Evolutionary conservation across 2,329 filamentous ascomycete genomes (phyloP), one percentile per base, ranked within the genome.

Genomic region (Colletotrichum filicis): DNA sequence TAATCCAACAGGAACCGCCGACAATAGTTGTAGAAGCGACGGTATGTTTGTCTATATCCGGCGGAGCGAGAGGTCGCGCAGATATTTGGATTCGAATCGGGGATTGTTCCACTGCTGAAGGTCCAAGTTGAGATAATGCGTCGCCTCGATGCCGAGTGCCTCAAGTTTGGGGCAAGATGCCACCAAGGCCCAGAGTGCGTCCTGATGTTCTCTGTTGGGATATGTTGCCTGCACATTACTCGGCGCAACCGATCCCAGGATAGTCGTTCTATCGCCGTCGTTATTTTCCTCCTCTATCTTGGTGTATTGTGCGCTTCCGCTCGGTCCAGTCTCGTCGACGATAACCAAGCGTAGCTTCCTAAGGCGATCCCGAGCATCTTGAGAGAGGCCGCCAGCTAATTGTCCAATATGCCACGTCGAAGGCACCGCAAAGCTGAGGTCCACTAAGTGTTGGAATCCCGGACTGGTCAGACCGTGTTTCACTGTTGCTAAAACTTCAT

Each of bases 211-310:
- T 52, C 52, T 68, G 28, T 71, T 71, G 3, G 64, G 64, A 49
- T 71, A 57, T 3, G 42, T n/a, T 12, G 46, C 46, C 24, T 71
- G 69, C 16, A 68, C 4, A n/a, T 71, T 71, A 64, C 69, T 68
- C 5, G 64, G 59, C 12, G 57, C 64, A 22, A 42, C 53, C 5
- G 49, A 62, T 1, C 30, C 32, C 14, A 46, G 2, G 7, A 68
- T 46, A 12, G 14, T 14, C n/a, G 35, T 30, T 32, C 49, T 9
- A n/a, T 62, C 57, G 22, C 64, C 64, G n/a, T 68, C 30, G 1
- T 68, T 53, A 12, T 59, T 57, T 14, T 22, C 12, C 8, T 67
- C 49, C 11, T 62, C 66, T 11, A 30, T 24, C 19, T 49, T 32
- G 19, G 22, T 37, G 14, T 67, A 60, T 12, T 30, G 5, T 4